Percentiles rank a stretch among this genome's conserved stretches.
Evolutionary conservation across 805 yeast species (phyloP).

Genomic region (Candida gorgasii): DNA sequence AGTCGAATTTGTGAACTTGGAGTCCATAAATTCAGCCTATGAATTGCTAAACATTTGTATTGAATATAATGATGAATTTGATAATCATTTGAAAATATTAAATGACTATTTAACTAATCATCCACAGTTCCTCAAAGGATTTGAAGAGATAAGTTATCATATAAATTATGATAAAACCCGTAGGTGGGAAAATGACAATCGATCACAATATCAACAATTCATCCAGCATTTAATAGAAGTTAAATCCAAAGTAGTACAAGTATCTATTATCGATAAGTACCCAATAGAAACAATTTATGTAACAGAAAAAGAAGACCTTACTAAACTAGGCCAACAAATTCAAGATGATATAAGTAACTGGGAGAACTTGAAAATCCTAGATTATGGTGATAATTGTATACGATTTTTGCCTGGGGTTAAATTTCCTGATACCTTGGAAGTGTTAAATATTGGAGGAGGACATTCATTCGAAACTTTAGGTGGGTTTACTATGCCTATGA

Average conservation of each 20-base stretch:
- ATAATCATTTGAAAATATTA: conserved; percentile 21
- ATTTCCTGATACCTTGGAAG: conserved; percentile 39
- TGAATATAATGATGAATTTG: conserved; percentile 33
- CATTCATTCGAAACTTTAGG: conserved; percentile 38
- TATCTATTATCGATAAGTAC: conserved; percentile 37
- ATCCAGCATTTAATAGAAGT: conserved; percentile 23
- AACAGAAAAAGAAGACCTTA: conserved; percentile 35
- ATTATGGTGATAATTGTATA: conserved; percentile 39
- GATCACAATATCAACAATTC: conserved; percentile 25
- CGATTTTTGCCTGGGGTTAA: conserved; percentile 40
- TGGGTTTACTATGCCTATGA: conserved; percentile 40
- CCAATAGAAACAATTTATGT: conserved; percentile 21
- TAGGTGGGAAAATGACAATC: conserved; percentile 34
- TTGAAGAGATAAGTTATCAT: conserved; percentile 33
- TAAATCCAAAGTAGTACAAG: conserved; percentile 33
- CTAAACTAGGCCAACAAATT: conserved; percentile 35
- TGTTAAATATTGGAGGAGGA: conserved; percentile 42
- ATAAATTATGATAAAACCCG: conserved; percentile 32
- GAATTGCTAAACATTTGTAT: conserved; percentile 29
- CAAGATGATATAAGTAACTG: conserved; percentile 37
- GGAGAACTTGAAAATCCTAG: conserved; percentile 33
- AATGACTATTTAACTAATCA: conserved; percentile 23
- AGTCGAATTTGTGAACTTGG: conserved; percentile 5
- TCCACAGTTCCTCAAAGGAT: conserved; percentile 15
- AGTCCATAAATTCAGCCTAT: conserved; percentile 7